Base-by-base conservation (phyloP, 2,329 filamentous ascomycete species). In the Lecanosticta acicola region DNA sequence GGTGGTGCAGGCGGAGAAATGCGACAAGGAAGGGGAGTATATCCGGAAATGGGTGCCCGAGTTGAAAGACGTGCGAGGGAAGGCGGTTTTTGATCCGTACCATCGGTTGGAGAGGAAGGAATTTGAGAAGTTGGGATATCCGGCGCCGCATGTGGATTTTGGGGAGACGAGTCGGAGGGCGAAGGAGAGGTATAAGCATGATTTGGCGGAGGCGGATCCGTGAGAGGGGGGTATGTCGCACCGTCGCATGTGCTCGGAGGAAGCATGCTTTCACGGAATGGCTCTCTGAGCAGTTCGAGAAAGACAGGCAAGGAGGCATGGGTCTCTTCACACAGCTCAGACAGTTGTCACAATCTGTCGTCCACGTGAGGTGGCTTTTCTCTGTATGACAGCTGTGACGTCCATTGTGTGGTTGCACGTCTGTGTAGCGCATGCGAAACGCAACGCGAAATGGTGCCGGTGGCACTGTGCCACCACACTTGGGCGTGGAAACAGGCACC, bases 1-100 rank as follows among this genome's bases (percentile, higher is more conserved):
- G 0, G 66, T 88, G 26, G 69, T 85, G 11, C 89, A 95, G 69
- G 90, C 85, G 56, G 86, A 93, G 72, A 66, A 26, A 66, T 94
- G 93, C 58, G 89, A 95, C 60, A 72, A 77, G 0, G 73, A 84
- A 0, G 90, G 88, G 0, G 79, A 81, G 7, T 95, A 90, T 62
- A 94, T 95, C 47, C 76, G 85, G 26, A 80, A 79, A 48, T 95
- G 88, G 88, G 74, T 95, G 3, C 83, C 83, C 0, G 89, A 95
- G 68, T 68, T 95, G 46, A 74, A 69, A 20, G 75, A 67, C 0
- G 58, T 73, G 3, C 43, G 69, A 38, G 70, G 73, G 0, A 76
- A 76, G 49, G 73, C 69, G 1, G 58, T 77, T 1, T 76, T 74
- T 55, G 70, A 70, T 45, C 73, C 73, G 1, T 66, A 68, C 55